Evolutionary conservation across 176 grass and related monocot species (phyloP).

Genomic region (Phyllostachys edulis): DNA sequence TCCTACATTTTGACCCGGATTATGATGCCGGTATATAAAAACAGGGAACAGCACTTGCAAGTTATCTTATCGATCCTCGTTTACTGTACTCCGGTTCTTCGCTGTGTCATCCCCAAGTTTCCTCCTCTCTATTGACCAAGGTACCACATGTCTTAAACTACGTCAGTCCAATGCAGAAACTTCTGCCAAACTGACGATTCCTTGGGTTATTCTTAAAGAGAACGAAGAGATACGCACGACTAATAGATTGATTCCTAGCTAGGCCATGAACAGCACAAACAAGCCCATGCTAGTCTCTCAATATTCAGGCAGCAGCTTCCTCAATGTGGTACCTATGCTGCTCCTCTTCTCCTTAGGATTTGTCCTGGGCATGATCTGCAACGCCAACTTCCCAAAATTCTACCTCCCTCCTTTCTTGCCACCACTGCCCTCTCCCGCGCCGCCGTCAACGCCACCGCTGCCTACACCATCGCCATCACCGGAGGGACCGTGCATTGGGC

Average conservation of each 20-base stretch:
- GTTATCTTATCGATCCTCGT: neutral
- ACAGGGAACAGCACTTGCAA: too few species aligned
- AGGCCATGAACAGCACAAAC: neutral
- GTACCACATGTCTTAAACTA: neutral
- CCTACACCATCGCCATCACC: neutral
- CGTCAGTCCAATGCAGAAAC: neutral
- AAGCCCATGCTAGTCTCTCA: neutral
- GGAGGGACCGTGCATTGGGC: neutral
- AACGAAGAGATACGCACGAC: too few species aligned
- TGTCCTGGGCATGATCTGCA: constrained; percentile 44
- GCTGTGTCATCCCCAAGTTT: neutral
- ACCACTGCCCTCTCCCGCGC: neutral
- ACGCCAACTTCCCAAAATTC: constrained; percentile 26
- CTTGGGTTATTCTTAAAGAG: too few species aligned
- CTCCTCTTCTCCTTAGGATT: constrained; percentile 48
- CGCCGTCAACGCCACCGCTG: neutral
- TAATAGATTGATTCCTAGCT: too few species aligned
- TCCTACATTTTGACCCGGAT: neutral
- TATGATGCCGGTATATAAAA: neutral
- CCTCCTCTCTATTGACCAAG: neutral
- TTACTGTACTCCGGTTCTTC: neutral
- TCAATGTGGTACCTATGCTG: neutral
- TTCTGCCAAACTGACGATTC: neutral
- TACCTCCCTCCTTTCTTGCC: neutral
- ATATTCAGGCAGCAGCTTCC: neutral